Conservation (phyloP, 2,329 filamentous ascomycete genomes). For the Sarocladiaceae sp. region DNA sequence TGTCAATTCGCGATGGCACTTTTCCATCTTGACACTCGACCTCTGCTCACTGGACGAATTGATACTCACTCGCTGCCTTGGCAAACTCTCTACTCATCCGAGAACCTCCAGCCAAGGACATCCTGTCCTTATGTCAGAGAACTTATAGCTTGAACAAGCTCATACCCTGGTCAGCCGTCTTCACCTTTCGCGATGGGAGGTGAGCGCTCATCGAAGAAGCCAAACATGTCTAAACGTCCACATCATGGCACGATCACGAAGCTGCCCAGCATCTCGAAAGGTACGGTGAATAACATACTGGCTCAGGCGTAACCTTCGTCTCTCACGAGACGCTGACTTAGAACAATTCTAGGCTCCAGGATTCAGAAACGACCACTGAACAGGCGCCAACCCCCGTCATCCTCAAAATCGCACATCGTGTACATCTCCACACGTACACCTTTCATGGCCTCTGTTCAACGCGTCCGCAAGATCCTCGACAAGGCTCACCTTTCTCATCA, state of each 20-base stretch:
- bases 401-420: constrained; percentile 42
- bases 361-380: constrained; percentile 43
- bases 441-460: constrained; percentile 62
- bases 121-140: background rate
- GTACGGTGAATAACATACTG: constrained; percentile 10
- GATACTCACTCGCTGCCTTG: background rate
- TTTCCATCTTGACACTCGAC: background rate
- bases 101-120: background rate
- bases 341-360: constrained; percentile 33
- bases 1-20: background rate
- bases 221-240: background rate
- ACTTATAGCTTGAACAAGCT: background rate
- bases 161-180: background rate
- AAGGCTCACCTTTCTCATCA: constrained; percentile 28
- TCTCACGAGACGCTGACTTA: constrained; percentile 4
- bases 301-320: too few relatives aligned
- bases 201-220: constrained; percentile 3
- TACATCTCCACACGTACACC: constrained; percentile 61
- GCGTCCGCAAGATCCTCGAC: constrained; percentile 57
- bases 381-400: constrained; percentile 32
- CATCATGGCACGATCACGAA: constrained; percentile 3
- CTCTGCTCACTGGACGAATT: background rate
- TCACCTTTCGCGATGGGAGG: background rate
- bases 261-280: constrained; percentile 4
- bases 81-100: background rate